A percentile compares a stretch with the other conserved stretches of the same genome.
Conservation (phyloP, 257 asterid genomes). For the Scutellaria barbata region DNA sequence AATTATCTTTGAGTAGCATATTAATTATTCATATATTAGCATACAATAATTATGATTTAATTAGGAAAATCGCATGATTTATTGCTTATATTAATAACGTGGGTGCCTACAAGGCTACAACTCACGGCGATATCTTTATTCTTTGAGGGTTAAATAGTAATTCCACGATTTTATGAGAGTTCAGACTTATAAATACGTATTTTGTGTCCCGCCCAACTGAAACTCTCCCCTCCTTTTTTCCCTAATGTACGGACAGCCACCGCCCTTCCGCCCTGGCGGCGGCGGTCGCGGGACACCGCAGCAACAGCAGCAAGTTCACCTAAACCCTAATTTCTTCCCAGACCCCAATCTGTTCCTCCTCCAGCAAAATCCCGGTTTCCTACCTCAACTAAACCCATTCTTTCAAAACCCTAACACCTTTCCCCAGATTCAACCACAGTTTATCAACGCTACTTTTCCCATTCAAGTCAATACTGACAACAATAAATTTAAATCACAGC, state of each 20-base stretch:
- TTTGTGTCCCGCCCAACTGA: constrained; percentile 21
- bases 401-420: constrained; percentile 49
- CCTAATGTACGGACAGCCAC: constrained; percentile 40
- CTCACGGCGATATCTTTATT: background rate
- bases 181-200: background rate
- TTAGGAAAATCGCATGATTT: too few relatives aligned
- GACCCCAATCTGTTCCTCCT: constrained; percentile 38
- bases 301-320: constrained; percentile 40
- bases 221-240: background rate
- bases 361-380: constrained; percentile 41
- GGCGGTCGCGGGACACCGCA: constrained; percentile 43
- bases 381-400: constrained; percentile 42
- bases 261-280: constrained; percentile 43
- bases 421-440: constrained; percentile 39
- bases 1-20: too few relatives aligned
- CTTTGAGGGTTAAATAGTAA: background rate
- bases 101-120: too few relatives aligned
- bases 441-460: constrained; percentile 37
- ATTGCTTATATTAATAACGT: too few relatives aligned
- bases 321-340: constrained; percentile 40
- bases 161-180: background rate
- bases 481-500: constrained; percentile 30
- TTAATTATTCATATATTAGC: too few relatives aligned
- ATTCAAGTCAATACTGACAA: constrained; percentile 29
- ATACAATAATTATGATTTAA: too few relatives aligned